Percentiles rank a stretch among this genome's conserved stretches.
Conservation (phyloP, 2,329 filamentous ascomycete species). For the Beauveria sp. region DNA sequence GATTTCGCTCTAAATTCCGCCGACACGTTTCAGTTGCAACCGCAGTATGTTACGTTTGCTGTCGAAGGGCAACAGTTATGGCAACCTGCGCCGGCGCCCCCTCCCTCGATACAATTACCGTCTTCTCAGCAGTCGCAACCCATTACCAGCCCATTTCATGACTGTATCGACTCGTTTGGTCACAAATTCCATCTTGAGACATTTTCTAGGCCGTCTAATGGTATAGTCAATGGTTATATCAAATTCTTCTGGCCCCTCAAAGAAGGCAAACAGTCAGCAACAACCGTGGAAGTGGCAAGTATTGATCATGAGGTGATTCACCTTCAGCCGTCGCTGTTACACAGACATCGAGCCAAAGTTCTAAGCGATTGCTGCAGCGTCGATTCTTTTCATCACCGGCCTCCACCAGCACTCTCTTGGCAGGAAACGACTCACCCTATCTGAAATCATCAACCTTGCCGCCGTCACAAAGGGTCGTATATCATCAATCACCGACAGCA, state of each 20-base stretch:
- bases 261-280: background rate
- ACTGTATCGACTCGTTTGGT: background rate
- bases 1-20: background rate
- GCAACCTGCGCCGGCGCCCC: too few relatives aligned
- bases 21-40: too few relatives aligned
- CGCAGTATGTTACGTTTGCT: too few relatives aligned
- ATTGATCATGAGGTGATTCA: background rate
- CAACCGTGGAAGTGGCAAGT: background rate
- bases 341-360: background rate
- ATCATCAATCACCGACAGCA: background rate
- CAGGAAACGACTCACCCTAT: background rate
- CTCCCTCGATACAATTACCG: background rate
- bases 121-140: background rate
- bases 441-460: background rate
- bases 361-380: background rate
- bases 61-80: too few relatives aligned
- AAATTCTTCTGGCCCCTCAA: background rate
- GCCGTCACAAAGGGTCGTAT: background rate
- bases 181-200: background rate
- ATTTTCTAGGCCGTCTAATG: background rate
- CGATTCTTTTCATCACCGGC: background rate
- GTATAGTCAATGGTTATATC: background rate
- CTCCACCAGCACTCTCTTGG: background rate
- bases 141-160: background rate
- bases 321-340: background rate